phyloP scores from a whole-genome alignment of 805 yeast genomes.

The Barnettozyma populi region DNA sequence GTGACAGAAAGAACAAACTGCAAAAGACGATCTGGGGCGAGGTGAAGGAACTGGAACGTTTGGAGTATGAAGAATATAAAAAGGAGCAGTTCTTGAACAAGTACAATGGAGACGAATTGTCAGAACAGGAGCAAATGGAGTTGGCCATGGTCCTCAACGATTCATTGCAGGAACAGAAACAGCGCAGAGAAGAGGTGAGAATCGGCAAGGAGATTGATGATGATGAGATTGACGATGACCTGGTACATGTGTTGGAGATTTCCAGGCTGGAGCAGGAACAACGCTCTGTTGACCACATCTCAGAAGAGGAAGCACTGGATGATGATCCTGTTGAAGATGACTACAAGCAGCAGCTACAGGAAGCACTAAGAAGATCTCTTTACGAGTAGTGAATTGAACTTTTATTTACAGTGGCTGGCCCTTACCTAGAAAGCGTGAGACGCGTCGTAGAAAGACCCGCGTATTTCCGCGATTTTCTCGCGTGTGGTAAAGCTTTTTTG shows the following conservation, averaged over 20 bases:
- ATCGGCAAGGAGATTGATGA: not conserved
- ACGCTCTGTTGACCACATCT: not conserved
- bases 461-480: too few relatives aligned
- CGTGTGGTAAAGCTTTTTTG: not conserved
- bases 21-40: conserved; percentile 17
- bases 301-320: not conserved
- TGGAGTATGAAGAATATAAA: conserved; percentile 11
- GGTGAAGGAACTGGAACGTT: conserved; percentile 19
- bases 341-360: conserved; percentile 7
- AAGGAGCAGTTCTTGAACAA: conserved; percentile 14
- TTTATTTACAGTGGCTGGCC: too few relatives aligned
- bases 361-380: conserved; percentile 22
- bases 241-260: conserved; percentile 7
- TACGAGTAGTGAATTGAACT: conserved; percentile 8
- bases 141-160: conserved; percentile 23
- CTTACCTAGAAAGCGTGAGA: too few relatives aligned
- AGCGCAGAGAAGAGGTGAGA: conserved; percentile 8
- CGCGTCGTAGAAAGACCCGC: too few relatives aligned
- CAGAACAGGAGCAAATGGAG: conserved; percentile 21
- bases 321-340: not conserved
- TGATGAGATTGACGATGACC: conserved; percentile 14
- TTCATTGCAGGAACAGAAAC: conserved; percentile 14
- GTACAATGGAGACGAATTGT: conserved; percentile 21
- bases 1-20: conserved; percentile 19
- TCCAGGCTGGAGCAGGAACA: conserved; percentile 4